phyloP scores from a whole-genome alignment of 768 basidiomycete species.

The Lanmaoa pseudosensibilis region DNA sequence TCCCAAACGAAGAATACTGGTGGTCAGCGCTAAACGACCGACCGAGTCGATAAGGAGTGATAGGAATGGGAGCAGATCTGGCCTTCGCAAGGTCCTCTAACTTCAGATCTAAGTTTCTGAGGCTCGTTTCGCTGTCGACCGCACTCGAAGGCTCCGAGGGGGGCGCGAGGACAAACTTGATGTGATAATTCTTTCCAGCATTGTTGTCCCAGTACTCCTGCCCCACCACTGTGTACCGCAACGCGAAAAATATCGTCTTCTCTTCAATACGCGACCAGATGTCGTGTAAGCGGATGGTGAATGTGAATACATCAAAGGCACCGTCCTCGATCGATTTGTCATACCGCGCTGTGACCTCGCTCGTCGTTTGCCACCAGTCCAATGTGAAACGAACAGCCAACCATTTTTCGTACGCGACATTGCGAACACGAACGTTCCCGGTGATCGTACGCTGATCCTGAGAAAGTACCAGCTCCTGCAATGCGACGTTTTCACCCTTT shows the following conservation, averaged over 20 bases:
- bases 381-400: constrained; percentile 90
- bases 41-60: constrained; percentile 11
- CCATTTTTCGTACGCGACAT: constrained; percentile 85
- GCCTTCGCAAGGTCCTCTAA: constrained; percentile 62
- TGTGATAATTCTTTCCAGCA: constrained; percentile 70
- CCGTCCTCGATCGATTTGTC: constrained; percentile 40
- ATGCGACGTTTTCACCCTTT: constrained; percentile 44
- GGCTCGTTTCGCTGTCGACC: constrained; percentile 41
- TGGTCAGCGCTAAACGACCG: constrained; percentile 33
- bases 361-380: constrained; percentile 94
- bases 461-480: constrained; percentile 57
- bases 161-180: constrained; percentile 52
- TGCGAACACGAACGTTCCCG: constrained; percentile 79
- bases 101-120: constrained; percentile 62
- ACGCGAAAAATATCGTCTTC: constrained; percentile 76
- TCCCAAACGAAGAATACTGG: constrained; percentile 24
- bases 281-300: constrained; percentile 76
- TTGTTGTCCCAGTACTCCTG: constrained; percentile 95
- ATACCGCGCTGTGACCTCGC: constrained; percentile 83
- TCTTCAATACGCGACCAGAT: constrained; percentile 75
- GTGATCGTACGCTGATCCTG: constrained; percentile 54
- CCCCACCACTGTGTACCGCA: constrained; percentile 69
- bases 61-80: constrained; percentile 20
- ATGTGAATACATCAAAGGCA: constrained; percentile 70
- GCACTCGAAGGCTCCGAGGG: constrained; percentile 28